Conservation (phyloP, 352 stramenopile genomes). For the Pythium aquatile region DNA sequence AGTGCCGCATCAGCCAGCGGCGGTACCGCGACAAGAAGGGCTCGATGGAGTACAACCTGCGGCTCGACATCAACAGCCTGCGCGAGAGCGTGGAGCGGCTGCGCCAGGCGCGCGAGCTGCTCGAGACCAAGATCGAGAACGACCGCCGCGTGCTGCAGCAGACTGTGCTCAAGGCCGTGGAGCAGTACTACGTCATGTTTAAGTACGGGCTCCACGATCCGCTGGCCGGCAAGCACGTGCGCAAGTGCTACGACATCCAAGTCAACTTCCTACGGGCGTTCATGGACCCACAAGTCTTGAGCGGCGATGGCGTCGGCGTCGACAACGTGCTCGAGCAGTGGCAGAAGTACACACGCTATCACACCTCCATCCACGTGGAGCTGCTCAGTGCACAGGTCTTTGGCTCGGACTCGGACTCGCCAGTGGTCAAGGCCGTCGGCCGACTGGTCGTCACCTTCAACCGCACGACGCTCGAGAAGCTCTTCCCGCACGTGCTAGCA, state of each 20-base stretch:
- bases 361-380: slow-evolving; percentile 40
- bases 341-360: slow-evolving; percentile 58
- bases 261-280: slow-evolving; percentile 49
- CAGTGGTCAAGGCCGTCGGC: slow-evolving; percentile 50
- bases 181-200: slow-evolving; percentile 72
- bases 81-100: slow-evolving; percentile 58
- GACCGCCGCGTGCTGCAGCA: slow-evolving; percentile 32
- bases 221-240: slow-evolving; percentile 31
- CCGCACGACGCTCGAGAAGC: slow-evolving; percentile 52
- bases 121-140: slow-evolving; percentile 49
- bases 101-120: slow-evolving; percentile 35
- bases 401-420: slow-evolving; percentile 37
- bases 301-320: slow-evolving; percentile 38
- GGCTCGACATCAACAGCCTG: slow-evolving; percentile 62
- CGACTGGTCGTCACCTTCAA: slow-evolving; percentile 46
- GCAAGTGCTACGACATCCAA: slow-evolving; percentile 54
- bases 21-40: slow-evolving; percentile 69
- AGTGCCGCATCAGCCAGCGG: slow-evolving; percentile 69
- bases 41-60: slow-evolving; percentile 65
- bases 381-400: slow-evolving; percentile 39
- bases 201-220: slow-evolving; percentile 52
- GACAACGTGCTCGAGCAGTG: slow-evolving; percentile 55
- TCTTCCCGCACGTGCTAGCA: slow-evolving; percentile 61
- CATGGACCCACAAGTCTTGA: slow-evolving; percentile 43
- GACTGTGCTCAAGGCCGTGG: slow-evolving; percentile 45